Conservation (phyloP, 192 early-diverging fungal genomes). For the Gaertneriomyces semiglobifer region DNA sequence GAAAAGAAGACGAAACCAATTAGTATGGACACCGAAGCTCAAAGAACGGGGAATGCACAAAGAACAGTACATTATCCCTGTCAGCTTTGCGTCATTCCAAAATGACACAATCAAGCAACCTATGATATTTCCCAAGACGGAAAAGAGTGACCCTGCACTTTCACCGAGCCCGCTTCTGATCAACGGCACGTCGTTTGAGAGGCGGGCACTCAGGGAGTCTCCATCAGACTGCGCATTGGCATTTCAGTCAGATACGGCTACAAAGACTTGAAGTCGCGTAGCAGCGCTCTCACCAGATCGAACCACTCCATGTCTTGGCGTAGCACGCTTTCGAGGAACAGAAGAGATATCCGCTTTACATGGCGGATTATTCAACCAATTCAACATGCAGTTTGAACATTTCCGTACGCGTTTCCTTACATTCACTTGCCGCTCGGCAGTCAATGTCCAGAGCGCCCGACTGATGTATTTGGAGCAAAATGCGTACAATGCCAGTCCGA, state of each 20-base stretch:
- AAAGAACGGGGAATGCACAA: too few relatives aligned
- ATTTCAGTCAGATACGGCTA: neutral
- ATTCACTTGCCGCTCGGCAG: constrained; percentile 24
- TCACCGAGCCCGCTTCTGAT: constrained; percentile 31
- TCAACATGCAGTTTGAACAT: too few relatives aligned
- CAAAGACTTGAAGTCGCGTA: neutral
- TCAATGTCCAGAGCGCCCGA: constrained; percentile 24
- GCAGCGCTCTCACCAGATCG: constrained; percentile 18
- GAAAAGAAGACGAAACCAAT: neutral
- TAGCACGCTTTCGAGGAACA: constrained; percentile 30
- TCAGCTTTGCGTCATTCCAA: constrained; percentile 6
- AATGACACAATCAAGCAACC: constrained; percentile 7
- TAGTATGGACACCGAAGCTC: neutral
- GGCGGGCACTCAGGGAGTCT: constrained; percentile 27
- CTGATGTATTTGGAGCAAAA: constrained; percentile 31
- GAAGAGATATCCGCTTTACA: constrained; percentile 24
- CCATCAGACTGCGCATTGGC: constrained; percentile 3
- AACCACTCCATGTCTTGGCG: constrained; percentile 38
- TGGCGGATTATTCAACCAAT: too few relatives aligned
- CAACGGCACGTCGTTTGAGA: constrained; percentile 22
- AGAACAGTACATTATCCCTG: constrained; percentile 6
- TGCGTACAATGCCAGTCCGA: neutral
- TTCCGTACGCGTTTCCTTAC: too few relatives aligned
- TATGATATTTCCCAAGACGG: neutral
- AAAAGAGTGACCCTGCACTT: constrained; percentile 9